These are phyloP conservation scores for Lactuca saligna DNA, from an alignment of 129 eudicot species.

Conservation along the genomic window DNA sequence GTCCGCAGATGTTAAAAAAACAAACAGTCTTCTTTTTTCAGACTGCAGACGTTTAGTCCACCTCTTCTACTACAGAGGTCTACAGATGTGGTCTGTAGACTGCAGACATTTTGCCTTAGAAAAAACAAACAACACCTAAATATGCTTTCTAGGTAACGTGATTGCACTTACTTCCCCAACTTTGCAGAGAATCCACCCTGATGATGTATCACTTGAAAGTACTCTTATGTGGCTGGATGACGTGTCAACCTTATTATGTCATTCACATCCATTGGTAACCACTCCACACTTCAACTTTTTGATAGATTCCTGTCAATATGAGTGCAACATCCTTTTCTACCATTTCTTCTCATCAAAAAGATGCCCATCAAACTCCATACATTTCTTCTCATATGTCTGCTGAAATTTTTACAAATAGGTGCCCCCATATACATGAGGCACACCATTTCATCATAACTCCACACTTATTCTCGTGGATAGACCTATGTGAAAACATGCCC, in stretches of 20 bases:
- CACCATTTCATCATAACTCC: background rate
- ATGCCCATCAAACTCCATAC: background rate
- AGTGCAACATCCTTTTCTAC: background rate
- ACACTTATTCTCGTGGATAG: background rate
- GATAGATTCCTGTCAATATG: conserved; percentile 2
- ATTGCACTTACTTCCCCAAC: background rate
- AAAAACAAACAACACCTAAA: no score
- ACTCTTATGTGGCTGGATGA: conserved; percentile 18
- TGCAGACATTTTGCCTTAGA: no score
- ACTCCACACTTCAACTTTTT: conserved; percentile 18
- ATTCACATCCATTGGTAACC: conserved; percentile 8
- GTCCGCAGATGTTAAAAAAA: no score
- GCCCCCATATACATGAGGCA: background rate
- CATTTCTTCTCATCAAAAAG: background rate
- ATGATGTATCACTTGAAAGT: conserved; percentile 2
- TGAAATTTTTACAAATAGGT: no score
- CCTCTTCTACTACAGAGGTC: no score
- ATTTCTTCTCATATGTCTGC: background rate
- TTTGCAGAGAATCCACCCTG: background rate
- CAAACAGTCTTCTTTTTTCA: no score
- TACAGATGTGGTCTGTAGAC: no score
- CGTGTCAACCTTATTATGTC: background rate
- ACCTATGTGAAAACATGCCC: background rate
- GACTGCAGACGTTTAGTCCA: no score
- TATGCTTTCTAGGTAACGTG: background rate